Conservation (phyloP, 192 early-diverging fungal species). For the Entomortierella chlamydospora region DNA sequence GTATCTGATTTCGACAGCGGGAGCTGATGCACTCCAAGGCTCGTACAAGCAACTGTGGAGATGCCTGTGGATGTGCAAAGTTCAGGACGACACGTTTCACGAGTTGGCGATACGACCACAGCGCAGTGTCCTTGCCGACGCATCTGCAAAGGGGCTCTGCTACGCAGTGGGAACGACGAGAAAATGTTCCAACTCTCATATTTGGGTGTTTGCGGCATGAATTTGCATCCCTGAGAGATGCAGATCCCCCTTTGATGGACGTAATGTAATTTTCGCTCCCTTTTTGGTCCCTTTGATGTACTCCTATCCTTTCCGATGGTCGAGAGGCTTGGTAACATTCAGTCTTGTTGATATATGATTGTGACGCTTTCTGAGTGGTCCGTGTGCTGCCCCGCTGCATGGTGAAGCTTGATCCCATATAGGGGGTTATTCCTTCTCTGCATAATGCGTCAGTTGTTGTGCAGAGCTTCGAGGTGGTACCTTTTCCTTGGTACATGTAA, state of each 20-base stretch:
- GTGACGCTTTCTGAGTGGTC: not conserved
- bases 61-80: slow-evolving; percentile 46
- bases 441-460: not conserved
- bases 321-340: not conserved
- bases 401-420: not conserved
- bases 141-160: not conserved
- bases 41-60: slow-evolving; percentile 30
- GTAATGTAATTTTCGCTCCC: not conserved
- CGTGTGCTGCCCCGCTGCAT: not conserved
- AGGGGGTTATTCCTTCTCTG: not conserved
- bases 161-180: not conserved
- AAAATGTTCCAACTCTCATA: too few species aligned
- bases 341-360: not conserved
- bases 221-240: not conserved
- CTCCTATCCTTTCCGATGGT: not conserved
- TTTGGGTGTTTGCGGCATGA: not conserved
- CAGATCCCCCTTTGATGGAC: not conserved
- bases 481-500: too few species aligned
- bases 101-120: slow-evolving; percentile 24
- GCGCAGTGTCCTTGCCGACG: not conserved
- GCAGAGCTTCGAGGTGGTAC: not conserved
- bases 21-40: slow-evolving; percentile 19
- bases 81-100: slow-evolving; percentile 34
- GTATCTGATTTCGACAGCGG: slow-evolving; percentile 18
- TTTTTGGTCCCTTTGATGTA: not conserved